phyloP scores from a whole-genome alignment of 176 grass and related monocot genomes.

The Aegilops bicornis region DNA sequence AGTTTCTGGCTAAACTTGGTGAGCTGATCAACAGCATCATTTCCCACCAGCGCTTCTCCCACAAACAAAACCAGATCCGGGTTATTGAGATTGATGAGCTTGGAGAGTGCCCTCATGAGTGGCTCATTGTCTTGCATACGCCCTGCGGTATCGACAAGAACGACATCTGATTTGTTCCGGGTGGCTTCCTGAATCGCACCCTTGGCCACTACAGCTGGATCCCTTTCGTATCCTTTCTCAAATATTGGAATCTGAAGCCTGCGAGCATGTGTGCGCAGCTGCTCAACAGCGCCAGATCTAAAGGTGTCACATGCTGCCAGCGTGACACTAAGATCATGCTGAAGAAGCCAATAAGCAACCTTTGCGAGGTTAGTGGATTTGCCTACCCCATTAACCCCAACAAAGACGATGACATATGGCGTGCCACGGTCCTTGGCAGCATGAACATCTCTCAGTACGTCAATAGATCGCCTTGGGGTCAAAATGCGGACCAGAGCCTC shows the following conservation, averaged over 20 bases:
- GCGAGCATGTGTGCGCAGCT: constrained; percentile 74
- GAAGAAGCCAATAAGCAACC: constrained; percentile 94
- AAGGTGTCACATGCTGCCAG: constrained; percentile 93
- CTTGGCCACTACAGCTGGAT: constrained; percentile 70
- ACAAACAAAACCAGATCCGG: constrained; percentile 72
- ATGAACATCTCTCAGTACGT: background rate
- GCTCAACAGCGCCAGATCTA: constrained; percentile 94
- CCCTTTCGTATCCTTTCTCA: constrained; percentile 78
- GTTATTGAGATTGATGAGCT: constrained; percentile 75
- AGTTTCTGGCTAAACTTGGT: constrained; percentile 63
- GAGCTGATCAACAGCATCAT: constrained; percentile 80
- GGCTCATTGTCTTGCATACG: constrained; percentile 79
- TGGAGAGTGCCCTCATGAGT: constrained; percentile 79
- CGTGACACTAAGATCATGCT: constrained; percentile 88
- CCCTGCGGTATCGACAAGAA: constrained; percentile 80
- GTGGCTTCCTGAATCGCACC: constrained; percentile 72
- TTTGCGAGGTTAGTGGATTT: constrained; percentile 21
- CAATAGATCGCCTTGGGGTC: background rate
- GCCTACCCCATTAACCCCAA: constrained; percentile 3
- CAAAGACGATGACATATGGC: background rate
- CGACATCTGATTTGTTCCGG: constrained; percentile 62
- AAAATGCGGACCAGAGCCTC: background rate
- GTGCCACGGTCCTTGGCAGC: background rate
- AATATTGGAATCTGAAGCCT: constrained; percentile 89
- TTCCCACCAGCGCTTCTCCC: constrained; percentile 75